These are phyloP conservation scores for Cladosporium sphaerospermum DNA, from an alignment of 2,329 filamentous ascomycete species.

Conservation along the genomic window DNA sequence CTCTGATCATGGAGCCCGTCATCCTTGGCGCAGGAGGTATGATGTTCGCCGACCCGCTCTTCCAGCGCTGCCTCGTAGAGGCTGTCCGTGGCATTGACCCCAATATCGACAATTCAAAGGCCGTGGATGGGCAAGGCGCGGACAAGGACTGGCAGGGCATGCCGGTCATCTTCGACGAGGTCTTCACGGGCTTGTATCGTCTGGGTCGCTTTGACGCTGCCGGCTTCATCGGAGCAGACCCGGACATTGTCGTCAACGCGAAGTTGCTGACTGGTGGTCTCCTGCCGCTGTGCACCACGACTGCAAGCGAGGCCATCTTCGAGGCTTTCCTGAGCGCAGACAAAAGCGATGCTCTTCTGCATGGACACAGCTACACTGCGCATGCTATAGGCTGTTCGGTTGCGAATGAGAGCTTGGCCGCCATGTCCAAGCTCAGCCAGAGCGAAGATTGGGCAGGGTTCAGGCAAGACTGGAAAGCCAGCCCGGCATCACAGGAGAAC, in stretches of 20 bases:
- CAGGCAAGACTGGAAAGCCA: slow-evolving; percentile 42
- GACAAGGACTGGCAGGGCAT: slow-evolving; percentile 60
- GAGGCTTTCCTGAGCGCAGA: slow-evolving; percentile 62
- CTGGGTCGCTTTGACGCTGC: slow-evolving; percentile 67
- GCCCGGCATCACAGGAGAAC: slow-evolving; percentile 10
- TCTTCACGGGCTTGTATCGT: slow-evolving; percentile 80
- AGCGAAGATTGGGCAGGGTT: slow-evolving; percentile 53
- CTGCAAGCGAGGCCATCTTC: slow-evolving; percentile 70
- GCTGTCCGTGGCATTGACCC: slow-evolving; percentile 48
- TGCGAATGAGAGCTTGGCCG: slow-evolving; percentile 58
- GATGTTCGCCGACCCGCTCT: slow-evolving; percentile 76
- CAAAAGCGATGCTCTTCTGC: slow-evolving; percentile 72
- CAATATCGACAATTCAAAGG: slow-evolving; percentile 1
- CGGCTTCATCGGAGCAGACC: slow-evolving; percentile 60
- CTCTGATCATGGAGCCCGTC: slow-evolving; percentile 72
- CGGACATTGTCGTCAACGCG: slow-evolving; percentile 75
- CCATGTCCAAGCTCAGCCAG: slow-evolving; percentile 54
- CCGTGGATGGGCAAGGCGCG: slow-evolving; percentile 10
- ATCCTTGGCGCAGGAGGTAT: slow-evolving; percentile 79
- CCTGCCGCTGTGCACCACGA: slow-evolving; percentile 68
- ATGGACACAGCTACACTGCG: slow-evolving; percentile 83
- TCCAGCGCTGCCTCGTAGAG: slow-evolving; percentile 65
- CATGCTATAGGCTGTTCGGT: slow-evolving; percentile 77
- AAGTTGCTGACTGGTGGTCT: slow-evolving; percentile 79
- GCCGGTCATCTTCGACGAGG: slow-evolving; percentile 77